phyloP scores from a whole-genome alignment of 2,329 filamentous ascomycete genomes.

The Penicillium olsonii region DNA sequence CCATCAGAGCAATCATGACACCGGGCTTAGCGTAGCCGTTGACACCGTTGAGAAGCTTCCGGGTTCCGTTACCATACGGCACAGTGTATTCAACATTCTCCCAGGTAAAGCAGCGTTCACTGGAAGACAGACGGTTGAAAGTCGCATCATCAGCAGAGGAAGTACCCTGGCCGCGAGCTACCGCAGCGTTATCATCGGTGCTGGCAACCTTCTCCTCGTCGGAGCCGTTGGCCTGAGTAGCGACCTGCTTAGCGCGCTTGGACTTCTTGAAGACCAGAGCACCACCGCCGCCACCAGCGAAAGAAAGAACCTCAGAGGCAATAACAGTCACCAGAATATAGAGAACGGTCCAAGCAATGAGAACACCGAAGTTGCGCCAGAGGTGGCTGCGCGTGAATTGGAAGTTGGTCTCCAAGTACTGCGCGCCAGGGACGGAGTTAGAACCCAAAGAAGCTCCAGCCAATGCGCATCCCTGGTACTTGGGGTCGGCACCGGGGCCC shows the following conservation, averaged over 20 bases:
- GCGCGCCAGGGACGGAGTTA: conserved; percentile 53
- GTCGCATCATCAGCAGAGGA: conserved; percentile 35
- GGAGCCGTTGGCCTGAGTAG: conserved; percentile 46
- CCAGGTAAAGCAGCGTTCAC: conserved; percentile 71
- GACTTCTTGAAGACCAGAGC: conserved; percentile 71
- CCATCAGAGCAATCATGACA: conserved; percentile 77
- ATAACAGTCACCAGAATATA: conserved; percentile 73
- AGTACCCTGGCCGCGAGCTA: conserved; percentile 31
- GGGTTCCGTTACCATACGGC: conserved; percentile 63
- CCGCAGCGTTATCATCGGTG: conserved; percentile 27
- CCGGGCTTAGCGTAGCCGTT: conserved; percentile 79
- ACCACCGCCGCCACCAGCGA: conserved; percentile 64
- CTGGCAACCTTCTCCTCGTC: conserved; percentile 61
- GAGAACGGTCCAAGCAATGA: conserved; percentile 73
- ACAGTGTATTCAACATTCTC: conserved; percentile 71
- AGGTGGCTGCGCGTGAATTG: conserved; percentile 60
- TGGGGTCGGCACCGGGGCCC: conserved; percentile 57
- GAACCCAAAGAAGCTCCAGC: conserved; percentile 58
- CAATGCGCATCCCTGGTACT: conserved; percentile 64
- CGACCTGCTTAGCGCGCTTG: conserved; percentile 58
- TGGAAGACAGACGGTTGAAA: conserved; percentile 51
- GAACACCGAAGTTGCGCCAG: conserved; percentile 74
- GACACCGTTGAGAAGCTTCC: conserved; percentile 67
- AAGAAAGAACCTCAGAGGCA: conserved; percentile 68
- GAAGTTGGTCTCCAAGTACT: conserved; percentile 58